Evolutionary conservation across 2,329 filamentous ascomycete genomes (phyloP).

Genomic region (Tolypocladium endophyticum): DNA sequence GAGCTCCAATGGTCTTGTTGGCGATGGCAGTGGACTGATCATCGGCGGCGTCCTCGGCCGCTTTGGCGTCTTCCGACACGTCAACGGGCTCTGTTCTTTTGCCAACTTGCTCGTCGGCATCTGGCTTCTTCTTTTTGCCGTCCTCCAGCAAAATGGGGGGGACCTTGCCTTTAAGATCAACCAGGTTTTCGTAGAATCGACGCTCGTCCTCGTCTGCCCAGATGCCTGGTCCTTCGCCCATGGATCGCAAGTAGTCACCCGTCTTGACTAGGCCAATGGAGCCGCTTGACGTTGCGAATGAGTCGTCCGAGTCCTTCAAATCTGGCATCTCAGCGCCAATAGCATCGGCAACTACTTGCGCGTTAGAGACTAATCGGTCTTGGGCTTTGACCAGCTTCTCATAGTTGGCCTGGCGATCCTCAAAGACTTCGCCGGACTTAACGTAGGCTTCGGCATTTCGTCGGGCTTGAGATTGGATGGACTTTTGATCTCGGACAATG

Average conservation of each 20-base stretch:
- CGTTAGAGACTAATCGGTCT: constrained; percentile 81
- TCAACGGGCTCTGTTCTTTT: constrained; percentile 57
- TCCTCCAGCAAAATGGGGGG: constrained; percentile 90
- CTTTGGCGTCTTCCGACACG: constrained; percentile 37
- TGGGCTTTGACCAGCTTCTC: constrained; percentile 89
- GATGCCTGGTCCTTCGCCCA: constrained; percentile 84
- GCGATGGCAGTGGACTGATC: constrained; percentile 90
- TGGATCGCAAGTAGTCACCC: constrained; percentile 82
- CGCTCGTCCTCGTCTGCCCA: constrained; percentile 99
- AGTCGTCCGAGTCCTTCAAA: constrained; percentile 70
- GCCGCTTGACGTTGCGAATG: constrained; percentile 54
- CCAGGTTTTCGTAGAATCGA: constrained; percentile 93
- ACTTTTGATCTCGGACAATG: constrained; percentile 83
- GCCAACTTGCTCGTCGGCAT: constrained; percentile 70
- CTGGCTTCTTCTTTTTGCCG: constrained; percentile 82
- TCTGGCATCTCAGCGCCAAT: constrained; percentile 91
- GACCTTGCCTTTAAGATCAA: constrained; percentile 91
- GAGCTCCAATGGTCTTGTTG: constrained; percentile 94
- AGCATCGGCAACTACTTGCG: constrained; percentile 81
- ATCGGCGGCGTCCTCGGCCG: constrained; percentile 44
- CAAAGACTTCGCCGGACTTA: constrained; percentile 95
- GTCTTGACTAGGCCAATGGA: constrained; percentile 90
- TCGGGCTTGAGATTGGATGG: constrained; percentile 73
- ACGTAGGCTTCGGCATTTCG: constrained; percentile 98
- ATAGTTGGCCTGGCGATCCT: constrained; percentile 91